Percentiles rank a stretch among this genome's conserved stretches.
phyloP scores from a whole-genome alignment of 345 rosid species.

The Geranium rotundifolium region DNA sequence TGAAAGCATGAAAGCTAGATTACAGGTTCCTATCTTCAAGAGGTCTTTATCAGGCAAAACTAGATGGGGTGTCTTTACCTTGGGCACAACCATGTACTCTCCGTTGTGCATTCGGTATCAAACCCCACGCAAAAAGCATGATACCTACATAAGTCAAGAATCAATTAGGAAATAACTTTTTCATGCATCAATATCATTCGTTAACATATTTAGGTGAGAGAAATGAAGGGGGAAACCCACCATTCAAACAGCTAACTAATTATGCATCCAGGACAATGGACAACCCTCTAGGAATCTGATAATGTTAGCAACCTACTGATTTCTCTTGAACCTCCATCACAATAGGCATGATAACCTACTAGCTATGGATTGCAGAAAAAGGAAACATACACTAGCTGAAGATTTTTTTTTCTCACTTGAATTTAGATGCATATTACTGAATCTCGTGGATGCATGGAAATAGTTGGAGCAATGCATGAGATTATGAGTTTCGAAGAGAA shows the following conservation, averaged over 20 bases:
- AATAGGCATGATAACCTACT: neutral
- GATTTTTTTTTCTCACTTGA: too few relatives aligned
- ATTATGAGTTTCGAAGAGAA: neutral
- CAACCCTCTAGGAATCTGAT: too few relatives aligned
- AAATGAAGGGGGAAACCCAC: neutral
- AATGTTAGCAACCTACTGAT: too few relatives aligned
- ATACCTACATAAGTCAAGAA: slow-evolving; percentile 48
- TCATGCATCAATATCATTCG: slow-evolving; percentile 1
- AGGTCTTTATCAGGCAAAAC: slow-evolving; percentile 2
- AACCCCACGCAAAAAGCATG: slow-evolving; percentile 97
- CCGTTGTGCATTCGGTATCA: slow-evolving; percentile 71
- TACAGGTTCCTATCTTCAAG: neutral
- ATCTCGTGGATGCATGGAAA: too few relatives aligned
- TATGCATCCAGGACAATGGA: too few relatives aligned
- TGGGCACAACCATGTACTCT: slow-evolving; percentile 91
- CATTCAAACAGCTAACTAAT: too few relatives aligned
- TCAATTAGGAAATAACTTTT: slow-evolving; percentile 9
- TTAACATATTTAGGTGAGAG: neutral
- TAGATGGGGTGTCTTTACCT: slow-evolving; percentile 38
- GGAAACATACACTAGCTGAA: too few relatives aligned
- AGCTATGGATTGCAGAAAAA: neutral
- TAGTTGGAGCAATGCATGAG: too few relatives aligned
- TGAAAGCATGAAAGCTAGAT: neutral
- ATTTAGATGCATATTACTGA: too few relatives aligned
- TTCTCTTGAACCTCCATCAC: too few relatives aligned